Evolutionary conservation across 2,329 filamentous ascomycete species (phyloP).

Genomic region (Hortaea sp.): DNA sequence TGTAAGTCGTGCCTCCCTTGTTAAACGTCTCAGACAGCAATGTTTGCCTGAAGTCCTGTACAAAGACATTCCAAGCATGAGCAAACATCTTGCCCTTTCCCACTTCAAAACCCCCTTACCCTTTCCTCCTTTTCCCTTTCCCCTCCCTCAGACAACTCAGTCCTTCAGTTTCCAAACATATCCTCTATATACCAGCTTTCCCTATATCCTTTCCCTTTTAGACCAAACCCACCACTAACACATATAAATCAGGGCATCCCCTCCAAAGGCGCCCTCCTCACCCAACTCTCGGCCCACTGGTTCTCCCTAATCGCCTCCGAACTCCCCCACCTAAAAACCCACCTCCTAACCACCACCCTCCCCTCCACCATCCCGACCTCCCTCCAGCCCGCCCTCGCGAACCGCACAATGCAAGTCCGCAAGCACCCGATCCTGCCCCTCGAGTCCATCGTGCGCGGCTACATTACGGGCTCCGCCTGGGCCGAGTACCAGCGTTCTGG

Average conservation of each 20-base stretch:
- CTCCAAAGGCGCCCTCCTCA: constrained; percentile 57
- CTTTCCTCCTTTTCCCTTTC: no score
- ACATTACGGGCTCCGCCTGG: constrained; percentile 81
- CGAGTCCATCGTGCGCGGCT: constrained; percentile 80
- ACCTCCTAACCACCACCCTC: constrained; percentile 51
- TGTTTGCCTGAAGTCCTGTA: no score
- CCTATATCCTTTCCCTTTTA: no score
- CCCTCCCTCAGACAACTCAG: no score
- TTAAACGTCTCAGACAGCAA: no score
- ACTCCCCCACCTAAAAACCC: constrained; percentile 51
- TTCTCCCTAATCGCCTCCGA: constrained; percentile 49
- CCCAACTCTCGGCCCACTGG: constrained; percentile 58
- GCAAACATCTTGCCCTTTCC: no score
- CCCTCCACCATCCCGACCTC: constrained; percentile 39
- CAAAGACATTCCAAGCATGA: no score
- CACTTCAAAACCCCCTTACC: no score
- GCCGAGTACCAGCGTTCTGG: constrained; percentile 62
- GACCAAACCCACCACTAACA: no score
- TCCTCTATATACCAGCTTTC: no score
- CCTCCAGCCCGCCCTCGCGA: constrained; percentile 31
- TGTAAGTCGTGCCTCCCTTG: constrained; percentile 27
- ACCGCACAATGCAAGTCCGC: constrained; percentile 68
- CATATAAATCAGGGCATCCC: constrained; percentile 48
- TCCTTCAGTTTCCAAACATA: no score
- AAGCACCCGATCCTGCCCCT: constrained; percentile 66